Conservation (phyloP, 1,284 basidiomycete genomes). For the Lignosus rhinocerotis region DNA sequence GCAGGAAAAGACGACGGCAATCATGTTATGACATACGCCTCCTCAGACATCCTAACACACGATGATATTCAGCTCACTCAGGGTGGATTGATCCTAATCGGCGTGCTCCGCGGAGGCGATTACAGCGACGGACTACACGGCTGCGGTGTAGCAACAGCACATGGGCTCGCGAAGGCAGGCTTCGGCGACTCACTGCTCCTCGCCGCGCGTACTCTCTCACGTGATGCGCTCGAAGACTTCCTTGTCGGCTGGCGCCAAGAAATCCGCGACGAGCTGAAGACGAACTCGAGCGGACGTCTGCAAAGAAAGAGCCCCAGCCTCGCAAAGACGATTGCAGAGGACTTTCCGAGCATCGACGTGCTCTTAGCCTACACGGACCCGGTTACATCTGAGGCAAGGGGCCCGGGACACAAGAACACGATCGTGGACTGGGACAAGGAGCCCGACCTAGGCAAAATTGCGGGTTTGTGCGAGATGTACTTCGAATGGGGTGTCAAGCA, state of each 20-base stretch:
- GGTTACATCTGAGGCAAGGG: slow-evolving; percentile 65
- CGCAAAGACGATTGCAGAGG: slow-evolving; percentile 58
- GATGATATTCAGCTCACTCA: slow-evolving; percentile 63
- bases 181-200: slow-evolving; percentile 69
- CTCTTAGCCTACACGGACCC: slow-evolving; percentile 78
- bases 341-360: slow-evolving; percentile 69
- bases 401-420: slow-evolving; percentile 35
- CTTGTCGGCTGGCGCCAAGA: slow-evolving; percentile 64
- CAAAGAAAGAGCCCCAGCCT: slow-evolving; percentile 60
- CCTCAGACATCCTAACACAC: slow-evolving; percentile 52
- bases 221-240: slow-evolving; percentile 51
- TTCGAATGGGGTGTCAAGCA: slow-evolving; percentile 90
- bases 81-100: slow-evolving; percentile 83
- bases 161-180: slow-evolving; percentile 70
- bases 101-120: slow-evolving; percentile 87
- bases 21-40: slow-evolving; percentile 67
- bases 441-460: slow-evolving; percentile 72
- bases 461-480: slow-evolving; percentile 76
- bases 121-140: slow-evolving; percentile 74
- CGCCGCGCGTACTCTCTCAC: slow-evolving; percentile 54
- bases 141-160: slow-evolving; percentile 64
- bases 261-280: slow-evolving; percentile 68
- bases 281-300: slow-evolving; percentile 65
- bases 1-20: slow-evolving; percentile 74
- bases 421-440: slow-evolving; percentile 57